Evolutionary conservation across 768 basidiomycete genomes (phyloP).

Genomic region (Postia placenta): DNA sequence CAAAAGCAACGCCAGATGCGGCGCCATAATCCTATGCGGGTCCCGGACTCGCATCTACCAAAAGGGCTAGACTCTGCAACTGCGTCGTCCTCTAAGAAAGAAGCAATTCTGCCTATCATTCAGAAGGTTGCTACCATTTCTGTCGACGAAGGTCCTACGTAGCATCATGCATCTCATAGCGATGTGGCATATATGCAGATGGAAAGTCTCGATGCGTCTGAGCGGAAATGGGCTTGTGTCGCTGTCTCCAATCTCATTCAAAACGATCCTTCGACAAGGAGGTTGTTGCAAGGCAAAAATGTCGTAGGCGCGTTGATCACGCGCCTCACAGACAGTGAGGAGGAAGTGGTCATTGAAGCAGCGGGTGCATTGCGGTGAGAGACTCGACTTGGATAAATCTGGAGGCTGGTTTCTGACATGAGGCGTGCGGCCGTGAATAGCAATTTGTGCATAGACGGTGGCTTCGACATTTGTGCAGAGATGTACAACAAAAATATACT

Average conservation of each 20-base stretch:
- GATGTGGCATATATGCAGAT: conserved; percentile 39
- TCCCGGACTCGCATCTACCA: conserved; percentile 88
- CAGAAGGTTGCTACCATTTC: conserved; percentile 58
- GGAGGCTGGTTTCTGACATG: neutral
- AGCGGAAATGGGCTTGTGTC: conserved; percentile 94
- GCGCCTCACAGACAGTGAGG: conserved; percentile 82
- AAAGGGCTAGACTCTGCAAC: conserved; percentile 74
- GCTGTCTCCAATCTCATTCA: conserved; percentile 94
- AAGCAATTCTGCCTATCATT: conserved; percentile 81
- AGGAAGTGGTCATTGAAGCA: conserved; percentile 89
- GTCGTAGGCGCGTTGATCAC: conserved; percentile 82
- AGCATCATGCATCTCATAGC: neutral
- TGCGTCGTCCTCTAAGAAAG: conserved; percentile 66
- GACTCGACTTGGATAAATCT: neutral
- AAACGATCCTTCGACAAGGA: conserved; percentile 88
- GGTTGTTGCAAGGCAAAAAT: conserved; percentile 87
- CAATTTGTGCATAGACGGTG: conserved; percentile 92
- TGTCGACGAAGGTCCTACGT: neutral
- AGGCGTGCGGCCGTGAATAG: conserved; percentile 33
- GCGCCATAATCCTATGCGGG: conserved; percentile 89
- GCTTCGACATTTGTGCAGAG: conserved; percentile 91
- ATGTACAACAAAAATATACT: conserved; percentile 97
- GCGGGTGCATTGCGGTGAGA: conserved; percentile 75
- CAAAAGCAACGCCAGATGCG: conserved; percentile 84
- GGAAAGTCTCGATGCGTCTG: conserved; percentile 66